Evolutionary conservation across 768 basidiomycete species (phyloP), one percentile per base, ranked within the genome.

Genomic region (Mycena belliarum): DNA sequence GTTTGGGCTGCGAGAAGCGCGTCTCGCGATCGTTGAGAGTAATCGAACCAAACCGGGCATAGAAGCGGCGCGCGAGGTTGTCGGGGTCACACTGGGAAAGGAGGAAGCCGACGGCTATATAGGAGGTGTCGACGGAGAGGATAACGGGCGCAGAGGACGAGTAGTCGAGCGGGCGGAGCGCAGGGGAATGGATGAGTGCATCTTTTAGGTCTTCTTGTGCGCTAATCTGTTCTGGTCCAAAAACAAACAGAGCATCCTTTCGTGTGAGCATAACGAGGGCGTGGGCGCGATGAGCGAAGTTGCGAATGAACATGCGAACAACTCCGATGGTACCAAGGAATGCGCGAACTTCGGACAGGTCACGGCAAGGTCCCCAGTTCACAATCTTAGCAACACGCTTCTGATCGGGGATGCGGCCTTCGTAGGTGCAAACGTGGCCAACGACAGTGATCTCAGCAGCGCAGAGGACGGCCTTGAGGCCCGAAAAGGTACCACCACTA

Each of bases 151-250:
- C 43, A n/a, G 21, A 49, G 2, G 65, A 72, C 0, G 28, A 10
- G 38, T 77, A 77, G 52, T 78, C 66, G 21, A 79, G 66, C 0
- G 72, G 66, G 1, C 60, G 48, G 6, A 79, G 58, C 0, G 70
- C 73, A 16, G 75, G 73, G 2, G 60, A 64, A 0, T 46, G 28
- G 5, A 63, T 29, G 6, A 72, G 29, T 0, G 66, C 66, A 12
- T 49, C 6, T 53, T 76, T 76, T 1, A 76, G 58, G 15, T 49
- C 53, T 25, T 65, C 37, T 60, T 61, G 57, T 5, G 71, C 63
- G 0, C 18, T 55, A 3, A 59, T 18, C 46, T 76, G 69, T 9
- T 68, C 59, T 1, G 40, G 38, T 8, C 66, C 67, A 58, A 70
- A 80, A 23, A 56, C 59, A 46, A 76, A 62, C 48, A 20, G 70